These are phyloP conservation scores for Pulveroboletus ravenelii DNA, from an alignment of 768 basidiomycete species.

Conservation along the genomic window DNA sequence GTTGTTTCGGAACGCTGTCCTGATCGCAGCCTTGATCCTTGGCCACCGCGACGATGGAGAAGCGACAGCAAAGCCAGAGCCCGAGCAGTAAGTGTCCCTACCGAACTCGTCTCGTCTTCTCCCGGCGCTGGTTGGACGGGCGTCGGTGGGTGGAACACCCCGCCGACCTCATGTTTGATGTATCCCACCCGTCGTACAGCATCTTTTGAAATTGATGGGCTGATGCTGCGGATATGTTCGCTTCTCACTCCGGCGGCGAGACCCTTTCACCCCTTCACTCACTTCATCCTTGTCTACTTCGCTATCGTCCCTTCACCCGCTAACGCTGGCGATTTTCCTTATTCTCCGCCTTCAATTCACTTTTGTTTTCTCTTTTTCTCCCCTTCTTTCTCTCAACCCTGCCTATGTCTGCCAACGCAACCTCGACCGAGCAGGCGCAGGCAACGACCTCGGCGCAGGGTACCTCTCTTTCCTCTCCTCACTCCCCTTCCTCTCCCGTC, in stretches of 20 bases:
- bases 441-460: conserved; percentile 8
- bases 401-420: conserved; percentile 18
- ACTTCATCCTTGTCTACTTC: too few relatives aligned
- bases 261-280: not conserved
- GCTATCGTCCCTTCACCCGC: not conserved
- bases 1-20: not conserved
- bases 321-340: not conserved
- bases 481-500: not conserved
- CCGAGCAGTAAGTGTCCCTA: not conserved
- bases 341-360: too few relatives aligned
- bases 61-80: not conserved
- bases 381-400: not conserved
- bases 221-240: too few relatives aligned
- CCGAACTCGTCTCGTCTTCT: not conserved
- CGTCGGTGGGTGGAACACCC: not conserved
- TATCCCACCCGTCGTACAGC: conserved; percentile 3
- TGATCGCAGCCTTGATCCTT: not conserved
- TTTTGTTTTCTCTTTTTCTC: too few relatives aligned
- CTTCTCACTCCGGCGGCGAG: too few relatives aligned
- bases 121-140: not conserved
- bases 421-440: not conserved
- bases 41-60: not conserved
- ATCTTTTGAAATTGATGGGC: conserved; percentile 4
- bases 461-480: conserved; percentile 19
- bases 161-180: conserved; percentile 4